These are phyloP conservation scores for Saccharomyces hybrid DNA, from an alignment of 1,139 yeast genomes.

Conservation along the genomic window DNA sequence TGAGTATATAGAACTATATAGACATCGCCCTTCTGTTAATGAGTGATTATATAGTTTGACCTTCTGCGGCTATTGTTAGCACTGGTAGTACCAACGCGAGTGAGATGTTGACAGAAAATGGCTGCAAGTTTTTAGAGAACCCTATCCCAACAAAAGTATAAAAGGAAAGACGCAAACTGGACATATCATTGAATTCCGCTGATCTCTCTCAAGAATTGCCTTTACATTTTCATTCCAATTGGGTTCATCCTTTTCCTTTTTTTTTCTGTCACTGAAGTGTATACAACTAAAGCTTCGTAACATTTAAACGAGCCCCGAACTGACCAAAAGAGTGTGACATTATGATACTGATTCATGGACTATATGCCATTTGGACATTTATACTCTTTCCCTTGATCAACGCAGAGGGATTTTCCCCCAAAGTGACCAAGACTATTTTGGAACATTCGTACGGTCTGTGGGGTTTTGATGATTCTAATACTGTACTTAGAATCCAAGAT, in stretches of 20 bases:
- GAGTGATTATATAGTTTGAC: too few relatives aligned
- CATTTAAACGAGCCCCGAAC: not conserved
- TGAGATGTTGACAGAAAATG: too few relatives aligned
- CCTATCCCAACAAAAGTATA: too few relatives aligned
- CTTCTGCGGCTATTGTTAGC: too few relatives aligned
- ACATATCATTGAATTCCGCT: too few relatives aligned
- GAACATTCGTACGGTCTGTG: constrained; percentile 5
- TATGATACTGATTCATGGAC: constrained; percentile 3
- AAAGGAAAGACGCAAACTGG: too few relatives aligned
- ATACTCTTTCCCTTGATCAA: constrained; percentile 1
- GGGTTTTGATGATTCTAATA: constrained; percentile 27
- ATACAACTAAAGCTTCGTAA: not conserved
- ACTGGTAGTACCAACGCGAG: too few relatives aligned
- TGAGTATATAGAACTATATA: too few relatives aligned
- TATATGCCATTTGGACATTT: constrained; percentile 1
- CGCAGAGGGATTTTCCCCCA: constrained; percentile 15
- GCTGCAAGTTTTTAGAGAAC: too few relatives aligned
- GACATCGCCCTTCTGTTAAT: too few relatives aligned
- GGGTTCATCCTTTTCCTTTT: not conserved
- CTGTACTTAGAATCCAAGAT: constrained; percentile 12
- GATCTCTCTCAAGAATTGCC: too few relatives aligned
- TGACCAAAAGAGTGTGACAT: not conserved
- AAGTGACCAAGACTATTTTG: constrained; percentile 11
- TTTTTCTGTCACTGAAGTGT: not conserved
- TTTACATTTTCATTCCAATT: too few relatives aligned